Evolutionary conservation across 2,329 filamentous ascomycete species (phyloP).

Genomic region (Arthrobotrys entomopaga): DNA sequence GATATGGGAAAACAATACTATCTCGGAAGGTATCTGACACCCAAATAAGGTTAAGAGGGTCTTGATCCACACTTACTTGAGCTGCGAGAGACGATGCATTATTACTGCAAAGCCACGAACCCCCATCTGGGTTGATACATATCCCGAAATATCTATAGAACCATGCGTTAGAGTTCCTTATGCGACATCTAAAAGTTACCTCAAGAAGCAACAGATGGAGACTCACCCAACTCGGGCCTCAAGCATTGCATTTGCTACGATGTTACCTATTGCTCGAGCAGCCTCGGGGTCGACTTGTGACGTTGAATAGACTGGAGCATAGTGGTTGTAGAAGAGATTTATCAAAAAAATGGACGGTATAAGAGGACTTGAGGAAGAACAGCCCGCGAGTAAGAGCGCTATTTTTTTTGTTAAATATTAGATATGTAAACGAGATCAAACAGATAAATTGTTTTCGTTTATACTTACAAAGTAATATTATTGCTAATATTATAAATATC

Average conservation of each 20-base stretch:
- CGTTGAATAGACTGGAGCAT: constrained; percentile 81
- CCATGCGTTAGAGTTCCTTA: background rate
- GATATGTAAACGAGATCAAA: no score
- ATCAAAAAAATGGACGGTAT: constrained; percentile 97
- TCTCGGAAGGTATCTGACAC: constrained; percentile 97
- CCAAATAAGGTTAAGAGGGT: constrained; percentile 97
- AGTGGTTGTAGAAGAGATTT: constrained; percentile 93
- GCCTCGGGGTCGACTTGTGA: constrained; percentile 91
- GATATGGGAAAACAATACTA: constrained; percentile 96
- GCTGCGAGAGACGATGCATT: constrained; percentile 94
- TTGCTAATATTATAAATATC: constrained; percentile 92
- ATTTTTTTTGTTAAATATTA: constrained; percentile 12
- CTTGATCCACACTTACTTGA: constrained; percentile 87
- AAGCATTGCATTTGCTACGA: constrained; percentile 83
- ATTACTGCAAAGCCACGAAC: constrained; percentile 93
- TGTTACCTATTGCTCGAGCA: constrained; percentile 84
- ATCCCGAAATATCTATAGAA: constrained; percentile 83
- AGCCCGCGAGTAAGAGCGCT: constrained; percentile 93
- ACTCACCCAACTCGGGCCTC: constrained; percentile 82
- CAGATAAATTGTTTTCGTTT: background rate
- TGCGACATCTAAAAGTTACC: background rate
- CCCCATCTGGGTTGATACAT: constrained; percentile 90
- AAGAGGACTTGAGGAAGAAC: constrained; percentile 92
- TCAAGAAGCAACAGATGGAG: background rate
- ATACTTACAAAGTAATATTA: constrained; percentile 92